Conservation (phyloP, 176 grass and related monocot genomes). For the Oryza meyeriana region DNA sequence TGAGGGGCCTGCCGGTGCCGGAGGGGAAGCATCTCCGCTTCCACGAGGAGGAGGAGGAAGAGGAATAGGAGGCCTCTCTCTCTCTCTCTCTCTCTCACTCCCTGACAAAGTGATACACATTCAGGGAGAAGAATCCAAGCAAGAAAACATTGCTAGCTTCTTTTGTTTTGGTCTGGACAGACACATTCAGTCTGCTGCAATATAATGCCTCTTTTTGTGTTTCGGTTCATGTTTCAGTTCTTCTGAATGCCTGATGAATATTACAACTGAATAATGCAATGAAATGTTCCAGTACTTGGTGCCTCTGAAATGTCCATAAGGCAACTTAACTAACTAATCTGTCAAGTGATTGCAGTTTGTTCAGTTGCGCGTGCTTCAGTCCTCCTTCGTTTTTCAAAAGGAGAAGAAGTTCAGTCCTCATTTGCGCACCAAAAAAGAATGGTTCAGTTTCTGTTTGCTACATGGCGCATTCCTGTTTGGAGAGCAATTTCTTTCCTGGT, state of each 20-base stretch:
- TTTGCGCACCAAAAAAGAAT: no score
- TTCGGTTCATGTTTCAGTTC: background rate
- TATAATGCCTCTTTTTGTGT: no score
- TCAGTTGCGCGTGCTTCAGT: no score
- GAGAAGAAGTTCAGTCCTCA: no score
- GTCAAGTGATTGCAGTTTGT: background rate
- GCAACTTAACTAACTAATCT: no score
- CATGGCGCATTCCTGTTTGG: no score
- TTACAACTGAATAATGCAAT: background rate
- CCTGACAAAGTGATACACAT: constrained; percentile 22
- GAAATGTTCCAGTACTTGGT: background rate
- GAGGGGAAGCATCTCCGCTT: constrained; percentile 80
- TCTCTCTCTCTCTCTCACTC: constrained; percentile 20
- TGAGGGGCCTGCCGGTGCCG: constrained; percentile 49
- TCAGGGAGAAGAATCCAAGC: constrained; percentile 23
- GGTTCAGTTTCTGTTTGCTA: no score
- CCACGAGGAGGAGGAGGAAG: constrained; percentile 58
- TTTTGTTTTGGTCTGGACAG: constrained; percentile 25
- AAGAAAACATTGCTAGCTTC: background rate
- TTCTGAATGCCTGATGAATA: background rate
- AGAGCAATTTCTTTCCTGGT: no score
- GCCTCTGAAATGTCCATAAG: no score
- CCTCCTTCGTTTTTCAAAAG: no score
- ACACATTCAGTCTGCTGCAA: no score
- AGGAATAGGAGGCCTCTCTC: constrained; percentile 16